Evolutionary conservation across 768 basidiomycete species (phyloP).

Genomic region (Boletus subparvulus): DNA sequence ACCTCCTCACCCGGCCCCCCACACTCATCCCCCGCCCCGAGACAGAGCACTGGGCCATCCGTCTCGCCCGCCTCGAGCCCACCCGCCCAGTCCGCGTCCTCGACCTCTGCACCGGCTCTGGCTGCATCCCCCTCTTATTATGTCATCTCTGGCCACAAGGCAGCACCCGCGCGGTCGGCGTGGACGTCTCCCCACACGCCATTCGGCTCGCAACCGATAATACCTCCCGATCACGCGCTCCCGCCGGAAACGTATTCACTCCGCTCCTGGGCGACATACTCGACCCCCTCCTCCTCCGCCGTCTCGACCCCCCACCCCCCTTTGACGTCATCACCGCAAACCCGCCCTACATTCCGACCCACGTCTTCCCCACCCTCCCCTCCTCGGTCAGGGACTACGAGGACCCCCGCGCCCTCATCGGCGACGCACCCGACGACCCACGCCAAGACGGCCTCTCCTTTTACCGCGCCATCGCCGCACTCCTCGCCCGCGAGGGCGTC

Average conservation of each 20-base stretch:
- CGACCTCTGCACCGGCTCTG: conserved; percentile 92
- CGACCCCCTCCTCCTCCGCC: conserved; percentile 20
- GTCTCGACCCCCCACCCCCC: conserved; percentile 42
- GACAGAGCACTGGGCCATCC: conserved; percentile 80
- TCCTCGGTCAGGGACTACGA: conserved; percentile 75
- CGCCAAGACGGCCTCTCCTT: conserved; percentile 55
- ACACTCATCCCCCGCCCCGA: conserved; percentile 94
- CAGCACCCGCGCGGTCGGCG: conserved; percentile 52
- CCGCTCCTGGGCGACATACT: conserved; percentile 48
- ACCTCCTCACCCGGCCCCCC: conserved; percentile 70
- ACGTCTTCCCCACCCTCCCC: conserved; percentile 63
- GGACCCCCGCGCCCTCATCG: conserved; percentile 78
- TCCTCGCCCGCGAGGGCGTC: conserved; percentile 53
- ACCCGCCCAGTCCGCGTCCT: conserved; percentile 47
- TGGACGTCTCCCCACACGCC: conserved; percentile 70
- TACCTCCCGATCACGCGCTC: conserved; percentile 23
- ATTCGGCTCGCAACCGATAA: conserved; percentile 50
- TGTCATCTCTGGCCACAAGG: conserved; percentile 62
- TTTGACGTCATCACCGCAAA: conserved; percentile 84
- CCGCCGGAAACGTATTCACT: conserved; percentile 33
- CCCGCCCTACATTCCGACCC: conserved; percentile 79
- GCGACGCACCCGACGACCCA: conserved; percentile 51
- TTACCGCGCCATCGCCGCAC: conserved; percentile 68
- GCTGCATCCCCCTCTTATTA: conserved; percentile 87
- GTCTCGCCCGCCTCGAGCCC: conserved; percentile 49